Evolutionary conservation across 2,329 filamentous ascomycete species (phyloP).

Genomic region (Colletotrichum chrysophilum): DNA sequence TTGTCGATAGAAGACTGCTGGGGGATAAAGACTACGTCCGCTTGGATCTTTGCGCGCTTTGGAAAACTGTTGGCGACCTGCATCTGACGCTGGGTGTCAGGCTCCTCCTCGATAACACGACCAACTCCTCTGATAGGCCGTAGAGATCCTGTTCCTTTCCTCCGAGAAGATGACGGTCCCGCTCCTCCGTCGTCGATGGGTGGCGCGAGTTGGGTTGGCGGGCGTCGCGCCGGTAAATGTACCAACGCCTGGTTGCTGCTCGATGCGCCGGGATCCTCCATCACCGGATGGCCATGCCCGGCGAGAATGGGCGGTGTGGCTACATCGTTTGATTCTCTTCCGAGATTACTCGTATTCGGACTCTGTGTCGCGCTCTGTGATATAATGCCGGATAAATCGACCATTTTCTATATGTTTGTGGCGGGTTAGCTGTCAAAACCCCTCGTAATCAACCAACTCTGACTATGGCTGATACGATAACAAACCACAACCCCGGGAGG

Average conservation of each 20-base stretch:
- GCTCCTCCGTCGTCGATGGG: background rate
- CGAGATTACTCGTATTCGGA: background rate
- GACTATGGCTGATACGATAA: background rate
- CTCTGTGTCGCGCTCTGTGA: slow-evolving; percentile 12
- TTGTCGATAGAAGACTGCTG: slow-evolving; percentile 29
- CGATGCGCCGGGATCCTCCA: background rate
- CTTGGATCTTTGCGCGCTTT: slow-evolving; percentile 21
- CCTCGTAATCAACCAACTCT: background rate
- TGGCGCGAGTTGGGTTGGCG: background rate
- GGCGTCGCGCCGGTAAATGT: background rate
- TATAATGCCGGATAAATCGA: slow-evolving; percentile 22
- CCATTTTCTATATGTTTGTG: slow-evolving; percentile 20
- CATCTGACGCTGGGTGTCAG: slow-evolving; percentile 20
- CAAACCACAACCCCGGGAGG: background rate
- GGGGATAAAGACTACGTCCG: slow-evolving; percentile 11
- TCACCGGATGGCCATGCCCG: background rate
- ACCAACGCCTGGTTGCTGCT: slow-evolving; percentile 2
- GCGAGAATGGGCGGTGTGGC: background rate
- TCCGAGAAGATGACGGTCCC: background rate
- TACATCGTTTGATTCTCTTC: background rate
- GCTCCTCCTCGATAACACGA: slow-evolving; percentile 6
- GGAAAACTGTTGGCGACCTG: slow-evolving; percentile 24
- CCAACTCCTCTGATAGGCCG: slow-evolving; percentile 1
- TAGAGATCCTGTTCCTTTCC: slow-evolving; percentile 13
- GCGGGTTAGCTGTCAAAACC: slow-evolving; percentile 1